These are phyloP conservation scores for Aspergillus sparsus DNA, from an alignment of 495 filamentous ascomycete genomes.

Conservation along the genomic window DNA sequence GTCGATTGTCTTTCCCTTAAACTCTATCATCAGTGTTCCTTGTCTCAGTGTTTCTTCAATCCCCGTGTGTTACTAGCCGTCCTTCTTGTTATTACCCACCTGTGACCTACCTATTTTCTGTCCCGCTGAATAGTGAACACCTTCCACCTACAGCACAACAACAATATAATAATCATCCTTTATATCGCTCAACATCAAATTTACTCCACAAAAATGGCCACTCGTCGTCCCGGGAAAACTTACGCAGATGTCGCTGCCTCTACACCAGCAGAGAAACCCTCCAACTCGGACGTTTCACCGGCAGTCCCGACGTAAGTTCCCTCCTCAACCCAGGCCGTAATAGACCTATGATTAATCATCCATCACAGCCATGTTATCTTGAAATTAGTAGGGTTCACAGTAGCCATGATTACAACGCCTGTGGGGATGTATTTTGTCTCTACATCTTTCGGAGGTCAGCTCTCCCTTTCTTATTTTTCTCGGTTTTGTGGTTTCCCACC, in stretches of 20 bases:
- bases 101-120: neutral
- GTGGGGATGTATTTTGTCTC: slow-evolving; percentile 86
- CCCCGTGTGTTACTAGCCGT: too few species aligned
- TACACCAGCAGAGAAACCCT: slow-evolving; percentile 24
- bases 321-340: too few species aligned
- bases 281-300: slow-evolving; percentile 53
- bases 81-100: neutral
- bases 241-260: slow-evolving; percentile 37
- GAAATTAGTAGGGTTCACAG: slow-evolving; percentile 86
- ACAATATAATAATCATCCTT: neutral
- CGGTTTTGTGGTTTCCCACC: neutral
- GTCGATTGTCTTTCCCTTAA: neutral
- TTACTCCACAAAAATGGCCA: slow-evolving; percentile 32
- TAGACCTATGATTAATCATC: neutral
- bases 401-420: slow-evolving; percentile 84
- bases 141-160: neutral
- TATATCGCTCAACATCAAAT: neutral
- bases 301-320: slow-evolving; percentile 71
- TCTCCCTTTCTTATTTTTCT: neutral
- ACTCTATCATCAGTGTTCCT: neutral
- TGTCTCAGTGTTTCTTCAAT: neutral
- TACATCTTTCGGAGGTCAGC: slow-evolving; percentile 74
- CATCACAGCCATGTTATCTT: slow-evolving; percentile 73
- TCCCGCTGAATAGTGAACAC: too few species aligned
- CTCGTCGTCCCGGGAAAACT: slow-evolving; percentile 37